phyloP scores from a whole-genome alignment of 2,329 filamentous ascomycete species.

The Talaromyces islandicus region DNA sequence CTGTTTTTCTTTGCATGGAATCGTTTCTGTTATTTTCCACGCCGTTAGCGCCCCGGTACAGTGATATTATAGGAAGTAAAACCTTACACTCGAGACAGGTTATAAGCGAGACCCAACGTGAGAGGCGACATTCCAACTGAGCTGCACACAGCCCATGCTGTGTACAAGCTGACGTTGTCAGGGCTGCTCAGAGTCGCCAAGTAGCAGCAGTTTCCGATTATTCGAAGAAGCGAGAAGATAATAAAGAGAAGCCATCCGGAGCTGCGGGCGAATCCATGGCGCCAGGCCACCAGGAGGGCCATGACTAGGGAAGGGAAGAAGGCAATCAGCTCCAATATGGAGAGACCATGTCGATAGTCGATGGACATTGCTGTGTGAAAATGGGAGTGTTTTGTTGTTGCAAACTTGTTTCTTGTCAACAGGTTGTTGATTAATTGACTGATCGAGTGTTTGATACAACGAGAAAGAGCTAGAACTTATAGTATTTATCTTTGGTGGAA shows the following conservation, averaged over 20 bases:
- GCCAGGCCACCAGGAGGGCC: slow-evolving; percentile 15
- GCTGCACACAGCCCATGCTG: slow-evolving; percentile 20
- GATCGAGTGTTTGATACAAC: neutral
- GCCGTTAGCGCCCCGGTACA: neutral
- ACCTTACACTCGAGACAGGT: slow-evolving; percentile 14
- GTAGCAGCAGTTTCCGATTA: slow-evolving; percentile 24
- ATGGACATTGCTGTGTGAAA: slow-evolving; percentile 11
- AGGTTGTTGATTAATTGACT: neutral
- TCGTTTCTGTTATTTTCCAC: slow-evolving; percentile 14
- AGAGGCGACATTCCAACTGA: slow-evolving; percentile 17
- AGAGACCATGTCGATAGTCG: slow-evolving; percentile 17
- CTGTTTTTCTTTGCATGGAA: slow-evolving; percentile 17
- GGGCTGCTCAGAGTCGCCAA: slow-evolving; percentile 20
- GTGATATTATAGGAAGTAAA: neutral
- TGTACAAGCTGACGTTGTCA: slow-evolving; percentile 18
- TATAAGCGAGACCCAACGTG: slow-evolving; percentile 12
- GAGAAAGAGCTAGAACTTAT: neutral
- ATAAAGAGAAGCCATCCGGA: slow-evolving; percentile 31
- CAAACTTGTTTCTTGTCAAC: neutral
- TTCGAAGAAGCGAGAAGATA: slow-evolving; percentile 25
- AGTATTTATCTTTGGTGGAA: neutral
- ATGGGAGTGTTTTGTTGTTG: neutral
- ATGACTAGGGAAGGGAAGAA: slow-evolving; percentile 17
- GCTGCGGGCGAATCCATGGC: slow-evolving; percentile 23
- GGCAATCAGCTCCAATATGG: slow-evolving; percentile 18